Evolutionary conservation across 1,139 yeast genomes (phyloP).

Genomic region (Meyerozyma carpophila): DNA sequence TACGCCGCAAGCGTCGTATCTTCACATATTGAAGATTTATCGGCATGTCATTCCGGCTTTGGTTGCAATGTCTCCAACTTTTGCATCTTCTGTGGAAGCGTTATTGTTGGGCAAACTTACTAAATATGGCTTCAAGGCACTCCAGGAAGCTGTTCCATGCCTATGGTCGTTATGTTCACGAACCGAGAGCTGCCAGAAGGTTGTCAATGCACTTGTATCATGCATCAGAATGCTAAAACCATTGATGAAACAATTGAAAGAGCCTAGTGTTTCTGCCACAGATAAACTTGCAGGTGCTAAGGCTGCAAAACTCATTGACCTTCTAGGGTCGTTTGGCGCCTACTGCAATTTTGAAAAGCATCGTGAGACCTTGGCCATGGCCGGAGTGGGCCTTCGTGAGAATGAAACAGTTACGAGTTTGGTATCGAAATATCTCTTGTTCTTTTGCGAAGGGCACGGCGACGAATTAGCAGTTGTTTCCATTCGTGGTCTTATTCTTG

Average conservation of each 20-base stretch:
- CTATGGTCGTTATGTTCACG: constrained; percentile 50
- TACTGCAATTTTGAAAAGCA: constrained; percentile 53
- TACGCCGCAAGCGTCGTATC: constrained; percentile 34
- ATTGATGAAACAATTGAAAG: constrained; percentile 21
- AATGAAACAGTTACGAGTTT: constrained; percentile 53
- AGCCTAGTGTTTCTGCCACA: constrained; percentile 4
- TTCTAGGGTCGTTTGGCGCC: constrained; percentile 67
- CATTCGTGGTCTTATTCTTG: constrained; percentile 47
- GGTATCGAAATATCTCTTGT: constrained; percentile 50
- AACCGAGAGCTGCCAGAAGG: constrained; percentile 39
- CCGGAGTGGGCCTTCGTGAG: constrained; percentile 37
- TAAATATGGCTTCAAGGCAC: constrained; percentile 50
- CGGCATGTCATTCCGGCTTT: constrained; percentile 41
- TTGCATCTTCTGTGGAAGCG: constrained; percentile 45
- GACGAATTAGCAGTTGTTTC: constrained; percentile 43
- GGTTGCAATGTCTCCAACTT: constrained; percentile 44
- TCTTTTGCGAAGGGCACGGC: constrained; percentile 35
- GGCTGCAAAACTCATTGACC: constrained; percentile 50
- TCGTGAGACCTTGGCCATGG: constrained; percentile 32
- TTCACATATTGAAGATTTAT: constrained; percentile 49
- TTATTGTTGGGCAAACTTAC: constrained; percentile 52
- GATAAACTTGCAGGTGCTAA: constrained; percentile 31
- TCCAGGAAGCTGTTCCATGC: constrained; percentile 67
- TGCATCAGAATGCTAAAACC: constrained; percentile 47
- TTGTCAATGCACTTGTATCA: constrained; percentile 59